Evolutionary conservation across 2,329 filamentous ascomycete genomes (phyloP), one percentile per base, ranked within the genome.

Genomic region (Rutstroemia sp.): DNA sequence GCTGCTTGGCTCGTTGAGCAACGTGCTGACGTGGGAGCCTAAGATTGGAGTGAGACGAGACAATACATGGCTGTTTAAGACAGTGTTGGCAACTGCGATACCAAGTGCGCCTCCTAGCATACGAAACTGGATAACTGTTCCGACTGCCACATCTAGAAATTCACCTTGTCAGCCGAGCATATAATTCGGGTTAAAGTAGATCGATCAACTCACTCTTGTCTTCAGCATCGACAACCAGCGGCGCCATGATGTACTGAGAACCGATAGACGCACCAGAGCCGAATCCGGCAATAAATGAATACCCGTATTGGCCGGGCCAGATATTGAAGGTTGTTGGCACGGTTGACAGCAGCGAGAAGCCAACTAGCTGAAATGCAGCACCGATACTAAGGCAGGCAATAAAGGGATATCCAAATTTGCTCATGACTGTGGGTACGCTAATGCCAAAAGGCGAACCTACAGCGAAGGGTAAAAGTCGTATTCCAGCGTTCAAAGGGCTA

Each of bases 401-500:
- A 8, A 48, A 48, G 21, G 46, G 46, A 16, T 30, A n/a, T 12
- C 23, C 21, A 5, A 12, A n/a, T 34, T 48, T 48, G 46, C 46
- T 25, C 14, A 23, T 48, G 10, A 48, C 14, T 16, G 39, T 53
- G 47, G 48, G 7, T 12, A 51, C 19, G 30, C 27, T 16, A 19
- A 19, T 39, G 7, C 52, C 52, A 8, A 55, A 19, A 14, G 46
- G 19, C 8, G 48, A n/a, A 7, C 34, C 21, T 14, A 47, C 34
- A 8, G 38, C 27, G 23, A 39, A 42, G 3, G 52, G 30, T 12
- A 55, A 27, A 10, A 55, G 19, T 8, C 27, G 17, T 8, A 55
- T 27, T 8, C 56, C 56, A 4, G 56, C 56, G 36, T 19, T 38
- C 23, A 51, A 17, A 2, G 61, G 56, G 3, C 57, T 51, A 36